Base-by-base conservation (phyloP, 768 basidiomycete species). In the Pleurotus tuber-regium region DNA sequence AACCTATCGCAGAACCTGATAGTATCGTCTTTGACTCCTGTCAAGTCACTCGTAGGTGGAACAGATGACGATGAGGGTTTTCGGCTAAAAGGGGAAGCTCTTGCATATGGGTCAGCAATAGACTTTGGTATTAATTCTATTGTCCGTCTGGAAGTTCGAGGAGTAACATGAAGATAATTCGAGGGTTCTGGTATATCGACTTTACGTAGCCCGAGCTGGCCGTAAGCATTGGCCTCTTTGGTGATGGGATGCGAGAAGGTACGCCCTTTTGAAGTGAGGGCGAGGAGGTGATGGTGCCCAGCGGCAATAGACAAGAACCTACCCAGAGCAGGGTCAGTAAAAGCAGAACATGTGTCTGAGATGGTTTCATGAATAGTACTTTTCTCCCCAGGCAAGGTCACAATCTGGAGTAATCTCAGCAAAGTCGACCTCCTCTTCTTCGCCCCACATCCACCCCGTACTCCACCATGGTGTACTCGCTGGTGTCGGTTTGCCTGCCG, bases 181-280 rank as follows among this genome's bases (percentile, higher is more conserved):
- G 60, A 60, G 26, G 69, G 69, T 55, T 74, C 69, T 25, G 70
- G 59, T 28, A 88, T 73, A 43, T 80, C 70, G 43, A 86, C 76
- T 54, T 80, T 81, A 24, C 84, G 80, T 57, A 89, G 76, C 5
- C 93, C 94, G 6, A 98, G 82, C 63, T 97, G 94, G 1, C 90
- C 89, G 62, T 84, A 80, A 1, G 78, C 70, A 67, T 98, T 98
- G 24, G 88, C 93, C 7, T 77, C 65, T 56, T 82, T 81, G 56
- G 80, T 81, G 36, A 90, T 73, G 0, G 94, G 90, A 60, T 91
- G 82, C 2, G 84, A 79, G 63, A 89, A 93, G 4, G 87, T 78
- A 41, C 91, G 86, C 2, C 92, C 92, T 25, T 70, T 72, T 8
- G 83, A 85, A 7, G 87, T 87, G 33, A 87, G 64, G 3, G 82